Conservation (phyloP, 345 rosid species). For the Syzygium aqueum region DNA sequence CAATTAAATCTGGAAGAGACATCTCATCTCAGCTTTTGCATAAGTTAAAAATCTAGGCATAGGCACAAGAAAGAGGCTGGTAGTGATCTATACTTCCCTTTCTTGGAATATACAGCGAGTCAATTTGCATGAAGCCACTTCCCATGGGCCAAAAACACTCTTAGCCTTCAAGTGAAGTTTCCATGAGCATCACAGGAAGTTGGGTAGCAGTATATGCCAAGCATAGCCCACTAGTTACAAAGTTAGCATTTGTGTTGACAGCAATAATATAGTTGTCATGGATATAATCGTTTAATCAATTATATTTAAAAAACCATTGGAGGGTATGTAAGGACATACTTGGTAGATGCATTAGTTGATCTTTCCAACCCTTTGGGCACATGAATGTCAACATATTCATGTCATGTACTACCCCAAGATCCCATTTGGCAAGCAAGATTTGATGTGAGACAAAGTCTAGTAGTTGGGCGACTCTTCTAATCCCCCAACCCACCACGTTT, state of each 20-base stretch:
- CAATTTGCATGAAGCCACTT: background rate
- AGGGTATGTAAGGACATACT: background rate
- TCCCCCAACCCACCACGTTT: background rate
- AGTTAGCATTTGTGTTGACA: background rate
- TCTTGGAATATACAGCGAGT: background rate
- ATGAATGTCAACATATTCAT: background rate
- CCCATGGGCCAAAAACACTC: background rate
- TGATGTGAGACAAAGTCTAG: background rate
- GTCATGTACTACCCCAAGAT: background rate
- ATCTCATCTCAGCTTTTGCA: background rate
- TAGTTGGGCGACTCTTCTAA: conserved; percentile 2
- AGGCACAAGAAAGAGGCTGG: background rate
- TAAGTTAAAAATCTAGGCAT: background rate
- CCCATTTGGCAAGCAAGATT: background rate
- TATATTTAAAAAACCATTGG: background rate
- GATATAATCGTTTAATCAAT: background rate
- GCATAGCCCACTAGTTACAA: background rate
- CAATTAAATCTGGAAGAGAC: background rate
- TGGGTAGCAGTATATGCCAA: background rate
- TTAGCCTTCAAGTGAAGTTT: background rate
- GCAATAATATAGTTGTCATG: background rate
- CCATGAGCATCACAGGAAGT: background rate
- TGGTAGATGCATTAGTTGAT: conserved; percentile 1
- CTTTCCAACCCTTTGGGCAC: background rate
- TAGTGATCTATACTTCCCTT: background rate